Conservation (phyloP, 2,329 filamentous ascomycete species). For the Fusarium cyanostomum region DNA sequence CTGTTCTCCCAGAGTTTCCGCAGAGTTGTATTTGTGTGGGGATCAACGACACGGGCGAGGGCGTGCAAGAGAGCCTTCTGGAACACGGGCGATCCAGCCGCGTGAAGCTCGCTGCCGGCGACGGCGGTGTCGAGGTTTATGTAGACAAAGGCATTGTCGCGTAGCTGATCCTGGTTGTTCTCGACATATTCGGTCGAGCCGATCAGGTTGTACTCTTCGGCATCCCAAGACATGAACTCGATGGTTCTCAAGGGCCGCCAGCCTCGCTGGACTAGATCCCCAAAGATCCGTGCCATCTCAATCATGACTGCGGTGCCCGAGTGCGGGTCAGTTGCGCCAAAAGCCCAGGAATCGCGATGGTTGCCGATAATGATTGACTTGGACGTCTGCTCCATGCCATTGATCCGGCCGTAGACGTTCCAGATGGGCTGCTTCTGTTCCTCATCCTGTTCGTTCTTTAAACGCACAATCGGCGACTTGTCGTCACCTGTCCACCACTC, state of each 20-base stretch:
- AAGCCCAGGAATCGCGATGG: slow-evolving; percentile 92
- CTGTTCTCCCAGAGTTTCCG: slow-evolving; percentile 78
- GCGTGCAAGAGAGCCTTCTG: slow-evolving; percentile 75
- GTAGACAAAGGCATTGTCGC: slow-evolving; percentile 82
- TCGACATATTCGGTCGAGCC: slow-evolving; percentile 97
- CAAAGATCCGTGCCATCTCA: slow-evolving; percentile 86
- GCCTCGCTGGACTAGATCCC: slow-evolving; percentile 76
- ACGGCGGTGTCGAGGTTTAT: slow-evolving; percentile 91
- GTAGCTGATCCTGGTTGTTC: slow-evolving; percentile 77
- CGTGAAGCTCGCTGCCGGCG: slow-evolving; percentile 77
- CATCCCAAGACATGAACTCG: slow-evolving; percentile 97
- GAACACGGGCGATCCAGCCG: slow-evolving; percentile 83
- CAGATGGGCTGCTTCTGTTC: slow-evolving; percentile 84
- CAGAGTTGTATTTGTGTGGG: slow-evolving; percentile 75
- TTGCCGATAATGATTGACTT: slow-evolving; percentile 92
- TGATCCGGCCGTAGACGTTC: slow-evolving; percentile 88
- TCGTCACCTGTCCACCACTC: slow-evolving; percentile 87
- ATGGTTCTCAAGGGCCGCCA: slow-evolving; percentile 96
- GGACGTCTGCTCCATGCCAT: slow-evolving; percentile 82
- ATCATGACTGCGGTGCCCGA: slow-evolving; percentile 91
- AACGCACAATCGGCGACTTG: slow-evolving; percentile 78
- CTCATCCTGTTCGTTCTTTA: slow-evolving; percentile 90
- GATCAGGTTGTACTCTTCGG: slow-evolving; percentile 89
- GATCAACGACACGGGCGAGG: slow-evolving; percentile 78
- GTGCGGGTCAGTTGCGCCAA: slow-evolving; percentile 86